Evolutionary conservation across 495 filamentous ascomycete genomes (phyloP), one percentile per base, ranked within the genome.

Genomic region (Darksidea phi): DNA sequence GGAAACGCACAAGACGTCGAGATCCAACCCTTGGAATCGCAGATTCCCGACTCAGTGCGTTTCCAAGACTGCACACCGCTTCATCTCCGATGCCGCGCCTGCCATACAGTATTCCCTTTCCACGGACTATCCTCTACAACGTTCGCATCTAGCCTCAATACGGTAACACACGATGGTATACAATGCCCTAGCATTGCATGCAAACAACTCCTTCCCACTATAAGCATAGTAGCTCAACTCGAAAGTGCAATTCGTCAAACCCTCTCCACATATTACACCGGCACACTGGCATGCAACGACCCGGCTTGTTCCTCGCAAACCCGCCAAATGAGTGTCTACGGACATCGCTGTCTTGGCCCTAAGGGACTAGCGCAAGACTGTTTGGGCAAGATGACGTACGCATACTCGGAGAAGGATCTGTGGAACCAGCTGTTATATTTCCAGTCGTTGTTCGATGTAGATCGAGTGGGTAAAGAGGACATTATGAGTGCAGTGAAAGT

Each of bases 371-470:
- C 84, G 1, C 76, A 83, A 25, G 93, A 87, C 20, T 97, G 95
- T 72, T 74, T 82, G n/a, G 95, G 95, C 2, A 78, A 84, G 13
- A 97, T 97, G 94, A 74, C 79, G 24, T 97, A 89, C 66, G 92
- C 95, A 78, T 87, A 86, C 64, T 79, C 80, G n/a, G 92, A 96
- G 79, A 88, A 90, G 73, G 87, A 83, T 67, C 78, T 97, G 59
- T 97, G 96, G 75, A 97, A 94, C 74, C 94, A 98, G 77, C 78
- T 98, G 38, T 72, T 96, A 38, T 98, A 95, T 78, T 91, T 93
- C 70, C 79, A 86, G 24, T 79, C 82, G 23, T 74, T 97, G 61
- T 98, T 88, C 80, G 91, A 98, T 74, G 90, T 95, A 25, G 90
- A 96, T 23, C 90, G 88, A 77, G 88, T 87, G 37, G 84, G 82